Percentiles rank a stretch among this genome's conserved stretches.
phyloP scores from a whole-genome alignment of 192 early-diverging fungal species.

The Allomyces javanicus region DNA sequence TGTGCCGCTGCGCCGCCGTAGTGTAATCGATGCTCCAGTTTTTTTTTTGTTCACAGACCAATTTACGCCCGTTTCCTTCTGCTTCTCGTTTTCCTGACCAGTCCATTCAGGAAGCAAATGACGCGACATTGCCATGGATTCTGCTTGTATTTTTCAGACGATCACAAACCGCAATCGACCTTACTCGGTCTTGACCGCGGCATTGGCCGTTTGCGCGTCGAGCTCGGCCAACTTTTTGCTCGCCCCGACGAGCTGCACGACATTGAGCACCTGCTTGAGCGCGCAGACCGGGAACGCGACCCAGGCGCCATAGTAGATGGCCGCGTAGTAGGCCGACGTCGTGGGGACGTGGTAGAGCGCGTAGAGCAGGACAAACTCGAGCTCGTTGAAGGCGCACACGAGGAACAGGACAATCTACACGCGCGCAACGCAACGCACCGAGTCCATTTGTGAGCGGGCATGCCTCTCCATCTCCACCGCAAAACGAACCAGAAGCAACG shows the following conservation, averaged over 20 bases:
- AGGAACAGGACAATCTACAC: conserved; percentile 62
- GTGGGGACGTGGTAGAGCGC: conserved; percentile 22
- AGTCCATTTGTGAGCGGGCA: not conserved
- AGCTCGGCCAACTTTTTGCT: conserved; percentile 48
- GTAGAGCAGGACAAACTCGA: conserved; percentile 81
- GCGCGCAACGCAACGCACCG: not conserved
- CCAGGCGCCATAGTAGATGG: conserved; percentile 3
- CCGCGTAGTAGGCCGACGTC: conserved; percentile 3
- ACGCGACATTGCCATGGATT: too few relatives aligned
- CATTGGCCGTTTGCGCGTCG: conserved; percentile 26
- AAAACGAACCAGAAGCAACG: conserved; percentile 1
- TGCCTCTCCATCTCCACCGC: not conserved
- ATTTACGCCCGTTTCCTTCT: too few relatives aligned
- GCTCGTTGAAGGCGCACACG: conserved; percentile 80
- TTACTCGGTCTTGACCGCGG: not conserved
- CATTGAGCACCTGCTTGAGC: conserved; percentile 81
- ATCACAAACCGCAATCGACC: too few relatives aligned
- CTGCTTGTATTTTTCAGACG: too few relatives aligned
- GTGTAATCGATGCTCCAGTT: too few relatives aligned
- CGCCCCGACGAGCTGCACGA: conserved; percentile 81
- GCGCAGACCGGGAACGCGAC: conserved; percentile 53
- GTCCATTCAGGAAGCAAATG: too few relatives aligned
- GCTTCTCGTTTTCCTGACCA: too few relatives aligned
- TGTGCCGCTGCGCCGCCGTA: too few relatives aligned
- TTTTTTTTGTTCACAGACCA: too few relatives aligned